phyloP scores from a whole-genome alignment of 1,284 basidiomycete species.

The Papiliotrema laurentii region DNA sequence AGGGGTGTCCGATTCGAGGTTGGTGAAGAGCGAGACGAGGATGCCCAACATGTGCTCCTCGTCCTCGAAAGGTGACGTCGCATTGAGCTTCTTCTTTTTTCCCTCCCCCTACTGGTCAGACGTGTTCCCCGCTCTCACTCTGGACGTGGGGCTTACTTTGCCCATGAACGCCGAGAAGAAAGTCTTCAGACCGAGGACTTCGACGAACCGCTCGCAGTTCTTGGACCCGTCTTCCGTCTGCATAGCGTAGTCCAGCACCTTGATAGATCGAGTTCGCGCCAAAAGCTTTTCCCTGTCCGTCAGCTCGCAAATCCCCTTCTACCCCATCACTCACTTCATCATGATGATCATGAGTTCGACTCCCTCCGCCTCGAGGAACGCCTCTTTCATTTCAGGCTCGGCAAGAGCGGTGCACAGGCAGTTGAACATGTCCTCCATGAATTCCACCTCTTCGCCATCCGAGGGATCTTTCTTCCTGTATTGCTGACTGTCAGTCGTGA shows the following conservation, averaged over 20 bases:
- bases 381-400: conserved; percentile 69
- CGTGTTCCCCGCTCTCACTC: too few species aligned
- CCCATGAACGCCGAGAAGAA: conserved; percentile 91
- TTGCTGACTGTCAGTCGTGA: conserved; percentile 55
- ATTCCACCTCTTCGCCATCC: conserved; percentile 87
- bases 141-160: conserved; percentile 57
- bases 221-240: conserved; percentile 69
- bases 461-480: conserved; percentile 76
- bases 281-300: conserved; percentile 69
- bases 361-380: conserved; percentile 85
- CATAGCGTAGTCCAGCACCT: conserved; percentile 85
- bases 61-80: conserved; percentile 68
- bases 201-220: conserved; percentile 81
- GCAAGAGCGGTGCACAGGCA: conserved; percentile 74
- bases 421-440: conserved; percentile 96
- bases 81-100: conserved; percentile 59
- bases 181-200: conserved; percentile 78
- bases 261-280: conserved; percentile 75
- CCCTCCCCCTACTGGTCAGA: conserved; percentile 33
- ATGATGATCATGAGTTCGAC: conserved; percentile 94
- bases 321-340: conserved; percentile 67
- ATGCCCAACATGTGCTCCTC: conserved; percentile 83
- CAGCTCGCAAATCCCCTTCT: neutral
- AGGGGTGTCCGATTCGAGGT: conserved; percentile 78
- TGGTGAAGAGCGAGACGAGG: conserved; percentile 81